These are phyloP conservation scores for Gnetum montanum DNA, from an alignment of 75 land plant genomes.

Conservation along the genomic window DNA sequence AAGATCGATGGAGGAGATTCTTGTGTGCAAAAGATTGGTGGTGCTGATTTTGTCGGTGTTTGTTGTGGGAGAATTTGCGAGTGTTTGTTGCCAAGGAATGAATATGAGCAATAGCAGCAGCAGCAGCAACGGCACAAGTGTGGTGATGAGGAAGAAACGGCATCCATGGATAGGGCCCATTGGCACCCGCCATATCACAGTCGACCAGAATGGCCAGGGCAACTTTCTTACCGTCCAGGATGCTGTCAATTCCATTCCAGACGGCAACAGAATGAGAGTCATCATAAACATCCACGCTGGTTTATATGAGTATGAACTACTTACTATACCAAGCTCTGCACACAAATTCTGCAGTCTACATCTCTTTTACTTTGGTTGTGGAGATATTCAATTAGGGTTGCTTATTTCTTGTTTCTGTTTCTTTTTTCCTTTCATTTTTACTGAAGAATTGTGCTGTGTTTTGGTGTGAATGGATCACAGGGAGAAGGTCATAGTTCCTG, in stretches of 20 bases:
- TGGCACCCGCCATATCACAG: constrained; percentile 32
- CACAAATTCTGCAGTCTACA: too few relatives aligned
- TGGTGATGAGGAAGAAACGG: too few relatives aligned
- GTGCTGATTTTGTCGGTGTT: too few relatives aligned
- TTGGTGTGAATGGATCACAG: constrained; percentile 20
- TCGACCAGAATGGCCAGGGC: constrained; percentile 42
- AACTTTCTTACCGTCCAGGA: constrained; percentile 63
- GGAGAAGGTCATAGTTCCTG: constrained; percentile 93
- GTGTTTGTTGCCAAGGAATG: too few relatives aligned
- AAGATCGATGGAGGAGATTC: too few relatives aligned
- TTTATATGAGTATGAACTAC: constrained; percentile 33
- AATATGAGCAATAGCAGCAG: too few relatives aligned
- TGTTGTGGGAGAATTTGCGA: too few relatives aligned
- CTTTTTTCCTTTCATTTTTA: background rate
- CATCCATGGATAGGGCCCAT: constrained; percentile 48
- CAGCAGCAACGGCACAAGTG: too few relatives aligned
- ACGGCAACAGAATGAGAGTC: constrained; percentile 37
- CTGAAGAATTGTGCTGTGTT: background rate
- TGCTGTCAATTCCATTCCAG: constrained; percentile 71
- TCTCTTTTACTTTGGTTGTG: background rate
- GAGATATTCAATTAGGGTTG: background rate
- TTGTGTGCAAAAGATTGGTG: too few relatives aligned
- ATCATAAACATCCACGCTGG: constrained; percentile 58
- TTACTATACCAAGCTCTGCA: background rate
- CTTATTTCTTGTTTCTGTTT: background rate